A percentile compares a stretch with the other conserved stretches of the same genome.
Conservation (phyloP, 441 rosid genomes). For the Gossypium davidsonii region DNA sequence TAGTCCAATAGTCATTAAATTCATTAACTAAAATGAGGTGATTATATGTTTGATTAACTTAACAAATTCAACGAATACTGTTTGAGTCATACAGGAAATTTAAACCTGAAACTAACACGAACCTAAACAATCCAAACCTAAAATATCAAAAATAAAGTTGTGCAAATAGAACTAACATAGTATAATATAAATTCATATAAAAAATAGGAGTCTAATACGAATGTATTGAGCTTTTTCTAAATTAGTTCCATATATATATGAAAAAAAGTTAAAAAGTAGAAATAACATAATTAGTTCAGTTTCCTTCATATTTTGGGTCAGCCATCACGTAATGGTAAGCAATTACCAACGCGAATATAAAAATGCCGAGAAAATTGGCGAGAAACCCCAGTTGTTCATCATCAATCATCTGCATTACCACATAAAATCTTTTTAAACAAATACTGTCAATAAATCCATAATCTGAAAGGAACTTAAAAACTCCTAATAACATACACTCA, state of each 20-base stretch:
- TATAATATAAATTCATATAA: background rate
- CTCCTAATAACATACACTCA: background rate
- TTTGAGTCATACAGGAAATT: too few species aligned
- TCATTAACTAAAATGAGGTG: too few species aligned
- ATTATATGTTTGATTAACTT: too few species aligned
- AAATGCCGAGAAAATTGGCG: conserved; percentile 58
- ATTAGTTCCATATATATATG: background rate
- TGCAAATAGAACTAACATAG: too few species aligned
- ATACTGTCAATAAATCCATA: background rate
- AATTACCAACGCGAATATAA: conserved; percentile 45
- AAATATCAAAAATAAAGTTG: too few species aligned
- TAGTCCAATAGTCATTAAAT: too few species aligned
- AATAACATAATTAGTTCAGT: conserved; percentile 14
- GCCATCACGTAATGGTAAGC: conserved; percentile 60
- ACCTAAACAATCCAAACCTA: too few species aligned
- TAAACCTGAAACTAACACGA: too few species aligned
- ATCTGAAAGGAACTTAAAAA: background rate
- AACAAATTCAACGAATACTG: too few species aligned
- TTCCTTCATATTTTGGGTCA: conserved; percentile 53
- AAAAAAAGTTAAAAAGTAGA: too few species aligned
- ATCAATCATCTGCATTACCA: conserved; percentile 49
- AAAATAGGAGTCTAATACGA: too few species aligned
- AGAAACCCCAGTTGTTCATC: conserved; percentile 50
- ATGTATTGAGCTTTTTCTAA: too few species aligned
- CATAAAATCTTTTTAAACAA: background rate